phyloP scores from a whole-genome alignment of 2,329 filamentous ascomycete genomes.

The Aureobasidium subglaciale region DNA sequence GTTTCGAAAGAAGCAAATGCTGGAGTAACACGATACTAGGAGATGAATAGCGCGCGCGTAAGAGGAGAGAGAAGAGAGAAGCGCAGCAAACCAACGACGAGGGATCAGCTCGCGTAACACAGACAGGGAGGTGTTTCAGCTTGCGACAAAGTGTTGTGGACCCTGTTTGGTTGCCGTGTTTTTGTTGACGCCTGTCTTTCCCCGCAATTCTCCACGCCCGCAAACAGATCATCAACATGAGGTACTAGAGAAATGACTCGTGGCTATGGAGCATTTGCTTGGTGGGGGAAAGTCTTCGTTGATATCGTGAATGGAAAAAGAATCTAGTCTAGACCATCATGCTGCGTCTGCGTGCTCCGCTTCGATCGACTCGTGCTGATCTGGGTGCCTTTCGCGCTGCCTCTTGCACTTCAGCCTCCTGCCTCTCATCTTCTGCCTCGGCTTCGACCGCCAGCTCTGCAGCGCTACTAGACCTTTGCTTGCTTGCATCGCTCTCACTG shows the following conservation, averaged over 20 bases:
- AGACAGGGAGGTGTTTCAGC: not conserved
- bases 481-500: not conserved
- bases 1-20: not conserved
- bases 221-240: not conserved
- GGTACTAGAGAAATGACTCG: not conserved
- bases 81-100: too few relatives aligned
- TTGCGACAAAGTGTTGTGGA: not conserved
- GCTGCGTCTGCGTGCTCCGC: constrained; percentile 25
- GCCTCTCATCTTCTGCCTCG: not conserved
- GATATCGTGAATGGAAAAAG: not conserved
- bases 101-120: too few relatives aligned
- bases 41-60: not conserved
- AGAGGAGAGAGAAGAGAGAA: not conserved
- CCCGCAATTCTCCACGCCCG: not conserved
- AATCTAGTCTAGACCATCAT: constrained; percentile 25
- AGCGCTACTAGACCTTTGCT: constrained; percentile 5
- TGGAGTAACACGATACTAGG: not conserved
- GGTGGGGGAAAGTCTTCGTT: not conserved
- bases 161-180: too few relatives aligned
- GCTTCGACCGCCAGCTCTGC: not conserved
- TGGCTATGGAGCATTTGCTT: too few relatives aligned
- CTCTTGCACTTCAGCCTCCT: constrained; percentile 19
- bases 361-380: constrained; percentile 23
- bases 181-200: not conserved
- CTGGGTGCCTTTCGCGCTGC: constrained; percentile 23